A percentile compares a stretch with the other conserved stretches of the same genome.
These are phyloP conservation scores for Inga laurina DNA, from an alignment of 306 rosid species.

Conservation along the genomic window DNA sequence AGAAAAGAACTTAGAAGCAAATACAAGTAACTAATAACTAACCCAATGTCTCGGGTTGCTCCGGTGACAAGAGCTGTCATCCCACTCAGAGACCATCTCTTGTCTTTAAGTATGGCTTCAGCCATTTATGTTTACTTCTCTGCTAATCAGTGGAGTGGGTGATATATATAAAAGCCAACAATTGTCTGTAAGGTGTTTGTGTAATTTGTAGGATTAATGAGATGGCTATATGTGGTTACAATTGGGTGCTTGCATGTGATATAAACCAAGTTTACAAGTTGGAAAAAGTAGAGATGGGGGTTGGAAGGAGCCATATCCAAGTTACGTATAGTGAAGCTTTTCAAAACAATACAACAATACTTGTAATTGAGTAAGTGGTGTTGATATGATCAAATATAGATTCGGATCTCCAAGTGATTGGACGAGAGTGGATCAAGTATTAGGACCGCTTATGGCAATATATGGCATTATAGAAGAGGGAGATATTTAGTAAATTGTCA, in stretches of 20 bases:
- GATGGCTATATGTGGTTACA: neutral
- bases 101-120: no score
- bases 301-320: neutral
- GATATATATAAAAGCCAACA: neutral
- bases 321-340: neutral
- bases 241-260: neutral
- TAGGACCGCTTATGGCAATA: neutral
- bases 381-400: neutral
- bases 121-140: no score
- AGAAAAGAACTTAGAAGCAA: no score
- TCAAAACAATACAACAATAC: neutral
- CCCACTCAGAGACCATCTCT: no score
- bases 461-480: neutral
- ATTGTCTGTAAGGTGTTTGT: neutral
- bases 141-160: neutral
- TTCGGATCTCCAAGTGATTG: neutral
- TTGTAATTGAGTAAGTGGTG: no score
- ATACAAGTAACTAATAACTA: no score
- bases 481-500: neutral
- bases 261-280: neutral
- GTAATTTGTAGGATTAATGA: neutral
- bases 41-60: no score
- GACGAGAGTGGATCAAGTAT: neutral
- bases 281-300: neutral
- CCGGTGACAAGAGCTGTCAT: no score